Base-by-base conservation (phyloP, 257 asterid genomes). In the Cinchona pubescens region DNA sequence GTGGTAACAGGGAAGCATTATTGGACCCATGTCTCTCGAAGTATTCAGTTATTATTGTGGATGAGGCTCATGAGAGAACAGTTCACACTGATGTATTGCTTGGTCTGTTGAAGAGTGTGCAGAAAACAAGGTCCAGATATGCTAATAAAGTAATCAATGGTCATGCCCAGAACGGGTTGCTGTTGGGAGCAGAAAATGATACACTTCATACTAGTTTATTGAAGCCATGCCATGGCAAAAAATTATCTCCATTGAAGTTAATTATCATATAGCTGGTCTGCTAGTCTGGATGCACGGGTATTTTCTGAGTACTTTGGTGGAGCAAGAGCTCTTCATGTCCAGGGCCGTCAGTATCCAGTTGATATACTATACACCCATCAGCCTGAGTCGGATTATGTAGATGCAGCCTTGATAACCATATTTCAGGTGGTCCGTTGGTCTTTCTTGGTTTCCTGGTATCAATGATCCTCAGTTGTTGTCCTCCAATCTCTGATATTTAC, bases 11-110 rank as follows among this genome's bases (percentile, higher is more conserved):
- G 87, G 99, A 94, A 82, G 97, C 99, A 74, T 83, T 94, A 73
- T 78, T 90, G 86, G 99, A 94, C 80, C 95, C 95, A 13, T 89
- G 74, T 78, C 96, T 92, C 79, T 89, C 97, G 48, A 92, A 82
- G 82, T 94, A 94, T 86, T 92, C 97, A 43, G 97, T 92, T 72
- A 90, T 94, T 84, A 87, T 94, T 73, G 94, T 94, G 59, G 99
- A 94, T 65, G 99, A 94, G 87, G 97, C 99, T 76, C 99, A 94
- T 76, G 97, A 94, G 92, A 90, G 99, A 83, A 94, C 99, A 43
- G 87, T 94, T 69, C 99, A 94, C 81, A 94, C 99, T 72, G 99
- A 94, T 86, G 97, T 94, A 61, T 85, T 94, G 81, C 97, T 94
- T 66, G 97, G 99, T 69, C 83, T 94, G 83, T 78, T 94, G 86